Evolutionary conservation across 768 basidiomycete genomes (phyloP).

Genomic region (Russula emetica): DNA sequence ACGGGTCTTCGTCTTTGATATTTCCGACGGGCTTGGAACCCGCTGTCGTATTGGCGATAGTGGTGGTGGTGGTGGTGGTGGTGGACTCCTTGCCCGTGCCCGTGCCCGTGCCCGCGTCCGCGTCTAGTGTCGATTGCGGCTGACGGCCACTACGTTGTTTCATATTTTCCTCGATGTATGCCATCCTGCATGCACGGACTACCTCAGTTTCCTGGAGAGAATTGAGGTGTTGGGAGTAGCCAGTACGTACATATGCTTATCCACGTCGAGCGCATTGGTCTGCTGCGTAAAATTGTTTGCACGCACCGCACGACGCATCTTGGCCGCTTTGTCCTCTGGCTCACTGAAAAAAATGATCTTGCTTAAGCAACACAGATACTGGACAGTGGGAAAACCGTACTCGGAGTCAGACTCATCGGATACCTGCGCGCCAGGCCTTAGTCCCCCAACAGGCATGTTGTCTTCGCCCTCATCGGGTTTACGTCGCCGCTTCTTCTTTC

Average conservation of each 20-base stretch:
- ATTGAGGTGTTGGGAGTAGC: background rate
- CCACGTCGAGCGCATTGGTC: constrained; percentile 92
- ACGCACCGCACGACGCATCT: constrained; percentile 68
- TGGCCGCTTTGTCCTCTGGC: constrained; percentile 61
- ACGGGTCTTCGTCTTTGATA: constrained; percentile 65
- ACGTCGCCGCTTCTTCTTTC: constrained; percentile 63
- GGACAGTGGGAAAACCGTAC: constrained; percentile 41
- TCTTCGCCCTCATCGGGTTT: constrained; percentile 43
- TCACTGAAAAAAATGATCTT: constrained; percentile 39
- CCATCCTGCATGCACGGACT: constrained; percentile 69
- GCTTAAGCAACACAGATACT: no score
- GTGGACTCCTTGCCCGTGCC: constrained; percentile 22
- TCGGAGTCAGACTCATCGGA: constrained; percentile 47
- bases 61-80: background rate
- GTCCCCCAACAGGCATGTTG: constrained; percentile 49
- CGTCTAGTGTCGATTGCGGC: constrained; percentile 33
- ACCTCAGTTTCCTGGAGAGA: background rate
- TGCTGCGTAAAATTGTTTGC: constrained; percentile 96
- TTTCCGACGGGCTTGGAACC: constrained; percentile 38
- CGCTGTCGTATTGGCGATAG: background rate
- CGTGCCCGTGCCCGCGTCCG: background rate
- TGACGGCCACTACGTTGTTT: constrained; percentile 59
- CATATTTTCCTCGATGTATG: constrained; percentile 93
- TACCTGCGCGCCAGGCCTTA: constrained; percentile 46
- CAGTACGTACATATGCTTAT: constrained; percentile 88